Evolutionary conservation across 2,329 filamentous ascomycete species (phyloP).

Genomic region (Paracorniculantispora psalliotae): DNA sequence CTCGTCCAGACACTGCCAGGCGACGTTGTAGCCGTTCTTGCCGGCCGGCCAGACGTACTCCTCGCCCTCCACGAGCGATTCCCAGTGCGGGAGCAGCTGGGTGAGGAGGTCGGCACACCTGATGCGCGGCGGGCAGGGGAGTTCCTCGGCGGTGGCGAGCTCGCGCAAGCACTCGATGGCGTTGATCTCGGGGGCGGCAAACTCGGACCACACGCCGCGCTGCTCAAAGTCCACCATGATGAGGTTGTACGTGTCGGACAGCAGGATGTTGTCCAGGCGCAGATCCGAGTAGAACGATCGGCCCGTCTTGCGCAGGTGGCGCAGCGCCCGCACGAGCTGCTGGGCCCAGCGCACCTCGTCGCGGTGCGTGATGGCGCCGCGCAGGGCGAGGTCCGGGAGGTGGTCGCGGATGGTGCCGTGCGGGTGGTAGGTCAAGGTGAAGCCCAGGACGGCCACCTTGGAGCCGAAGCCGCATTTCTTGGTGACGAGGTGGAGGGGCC

Average conservation of each 20-base stretch:
- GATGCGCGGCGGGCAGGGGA: conserved; percentile 33
- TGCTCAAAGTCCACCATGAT: conserved; percentile 60
- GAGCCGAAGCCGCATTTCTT: conserved; percentile 52
- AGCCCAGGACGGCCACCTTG: conserved; percentile 52
- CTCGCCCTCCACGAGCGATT: conserved; percentile 34
- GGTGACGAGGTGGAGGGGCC: conserved; percentile 49
- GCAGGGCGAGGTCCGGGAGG: conserved; percentile 46
- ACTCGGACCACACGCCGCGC: conserved; percentile 58
- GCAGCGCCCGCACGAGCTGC: conserved; percentile 47
- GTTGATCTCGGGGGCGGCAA: conserved; percentile 56
- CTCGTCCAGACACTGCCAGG: conserved; percentile 49
- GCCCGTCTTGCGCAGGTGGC: conserved; percentile 43
- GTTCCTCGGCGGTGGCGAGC: conserved; percentile 44
- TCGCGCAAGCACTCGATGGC: conserved; percentile 54
- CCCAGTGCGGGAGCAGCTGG: conserved; percentile 43
- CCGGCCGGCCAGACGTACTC: conserved; percentile 40
- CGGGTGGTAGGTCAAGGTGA: conserved; percentile 49
- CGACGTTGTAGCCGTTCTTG: conserved; percentile 46
- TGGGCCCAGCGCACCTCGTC: conserved; percentile 50
- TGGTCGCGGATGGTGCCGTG: conserved; percentile 52
- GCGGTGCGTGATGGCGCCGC: conserved; percentile 35
- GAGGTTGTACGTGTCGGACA: conserved; percentile 41
- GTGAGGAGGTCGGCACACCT: conserved; percentile 39
- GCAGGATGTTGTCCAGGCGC: conserved; percentile 54
- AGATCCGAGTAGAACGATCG: conserved; percentile 53